Evolutionary conservation across 352 stramenopile species (phyloP), one percentile per base, ranked within the genome.

Genomic region (Thalassiosira pacifica): DNA sequence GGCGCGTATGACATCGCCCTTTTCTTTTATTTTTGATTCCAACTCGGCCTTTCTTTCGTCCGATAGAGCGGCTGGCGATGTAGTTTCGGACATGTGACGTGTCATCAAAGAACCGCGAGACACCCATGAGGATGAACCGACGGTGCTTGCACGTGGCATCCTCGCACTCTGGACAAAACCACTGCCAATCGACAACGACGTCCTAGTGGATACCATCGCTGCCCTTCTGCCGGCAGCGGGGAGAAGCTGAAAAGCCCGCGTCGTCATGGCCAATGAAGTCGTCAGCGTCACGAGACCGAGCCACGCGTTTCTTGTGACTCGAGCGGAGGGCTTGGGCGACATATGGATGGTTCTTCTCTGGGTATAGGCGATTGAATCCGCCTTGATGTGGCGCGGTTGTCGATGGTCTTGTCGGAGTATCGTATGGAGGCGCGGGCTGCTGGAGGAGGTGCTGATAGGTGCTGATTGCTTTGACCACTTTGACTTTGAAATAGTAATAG

Each of bases 1-100:
- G 1, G 83, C 77, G 42, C 93, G 87, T 75, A 96, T 96, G 78
- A 88, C 84, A 75, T 95, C 90, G 45, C 91, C 93, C 48, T 92
- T 95, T 18, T 64, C 71, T 80, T 94, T 89, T 71, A 96, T 95
- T 72, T 91, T 76, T 11, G 67, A 37, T 82, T 94, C 90, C 24
- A 95, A 52, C 42, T 91, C 85, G 31, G 63, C 63, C 66, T 85
- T 92, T 83, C 92, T 57, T 76, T 89, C 78, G 5, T 85, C 77
- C 10, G 75, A 69, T 27, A 75, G 75, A 61, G 67, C 27, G 19
- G 53, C 29, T 0, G 66, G 22, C 24, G 80, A 74, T 53, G 80
- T 60, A 26, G 72, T 67, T 72, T 79, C 27, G 11, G 80, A 87
- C 74, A 86, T 81, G 71, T 69, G 74, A 34, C 59, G 77, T 73